phyloP scores from a whole-genome alignment of 805 yeast species.

The Starmerella tilneyi region DNA sequence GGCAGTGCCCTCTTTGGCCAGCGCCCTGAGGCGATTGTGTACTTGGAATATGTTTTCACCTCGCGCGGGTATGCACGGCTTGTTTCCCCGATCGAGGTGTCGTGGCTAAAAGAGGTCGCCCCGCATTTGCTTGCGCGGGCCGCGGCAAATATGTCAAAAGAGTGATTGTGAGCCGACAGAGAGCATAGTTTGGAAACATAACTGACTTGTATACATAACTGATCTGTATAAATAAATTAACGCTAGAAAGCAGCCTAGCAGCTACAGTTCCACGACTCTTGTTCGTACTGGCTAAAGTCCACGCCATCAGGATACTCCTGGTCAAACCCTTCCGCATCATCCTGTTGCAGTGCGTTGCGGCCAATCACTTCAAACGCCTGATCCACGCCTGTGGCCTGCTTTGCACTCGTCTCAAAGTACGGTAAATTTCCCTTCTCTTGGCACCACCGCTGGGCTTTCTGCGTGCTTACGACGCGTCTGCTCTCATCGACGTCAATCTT shows the following conservation, averaged over 20 bases:
- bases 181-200: not conserved
- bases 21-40: conserved; percentile 78
- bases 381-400: conserved; percentile 90
- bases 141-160: conserved; percentile 1
- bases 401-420: conserved; percentile 94
- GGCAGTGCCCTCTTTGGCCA: conserved; percentile 78
- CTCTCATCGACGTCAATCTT: conserved; percentile 90
- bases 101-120: conserved; percentile 47
- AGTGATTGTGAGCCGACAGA: too few relatives aligned
- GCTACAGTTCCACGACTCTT: conserved; percentile 63
- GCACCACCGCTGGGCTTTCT: conserved; percentile 53
- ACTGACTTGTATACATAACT: not conserved
- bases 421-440: conserved; percentile 70
- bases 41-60: conserved; percentile 87
- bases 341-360: conserved; percentile 90
- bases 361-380: conserved; percentile 94
- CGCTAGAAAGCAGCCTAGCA: conserved; percentile 37
- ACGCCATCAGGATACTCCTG: conserved; percentile 96
- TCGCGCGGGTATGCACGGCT: conserved; percentile 85
- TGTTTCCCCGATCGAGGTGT: conserved; percentile 69
- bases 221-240: conserved; percentile 6
- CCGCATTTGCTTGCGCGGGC: conserved; percentile 23
- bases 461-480: conserved; percentile 59
- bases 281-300: conserved; percentile 75
- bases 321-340: conserved; percentile 77